Conservation (phyloP, 495 filamentous ascomycete species). For the Aspergillus taichungensis region DNA sequence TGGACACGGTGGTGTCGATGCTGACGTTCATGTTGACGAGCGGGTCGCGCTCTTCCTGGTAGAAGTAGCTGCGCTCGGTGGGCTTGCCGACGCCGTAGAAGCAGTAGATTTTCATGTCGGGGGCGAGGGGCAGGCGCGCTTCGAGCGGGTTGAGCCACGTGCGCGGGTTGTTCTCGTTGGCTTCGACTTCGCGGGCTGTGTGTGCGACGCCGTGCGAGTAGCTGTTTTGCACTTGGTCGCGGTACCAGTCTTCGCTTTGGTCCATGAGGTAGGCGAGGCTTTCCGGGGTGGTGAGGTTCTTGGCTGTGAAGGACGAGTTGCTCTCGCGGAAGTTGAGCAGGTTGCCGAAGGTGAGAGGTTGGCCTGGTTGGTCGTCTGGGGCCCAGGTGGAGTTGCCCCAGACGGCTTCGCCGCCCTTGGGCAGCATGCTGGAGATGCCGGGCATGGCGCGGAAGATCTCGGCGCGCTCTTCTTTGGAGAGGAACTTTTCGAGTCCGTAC, state of each 20-base stretch:
- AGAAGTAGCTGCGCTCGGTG: constrained; percentile 87
- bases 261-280: constrained; percentile 70
- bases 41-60: constrained; percentile 63
- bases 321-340: constrained; percentile 77
- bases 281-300: constrained; percentile 72
- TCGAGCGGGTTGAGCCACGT: constrained; percentile 98
- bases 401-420: constrained; percentile 87
- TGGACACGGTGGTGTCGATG: constrained; percentile 74
- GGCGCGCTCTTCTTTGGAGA: constrained; percentile 77
- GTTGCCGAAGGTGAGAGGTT: constrained; percentile 63
- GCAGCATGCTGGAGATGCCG: constrained; percentile 90
- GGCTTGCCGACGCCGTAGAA: constrained; percentile 93
- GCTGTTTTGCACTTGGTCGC: constrained; percentile 54
- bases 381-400: constrained; percentile 90
- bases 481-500: constrained; percentile 93
- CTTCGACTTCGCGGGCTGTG: constrained; percentile 71
- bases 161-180: constrained; percentile 67
- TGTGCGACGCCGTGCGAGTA: constrained; percentile 89
- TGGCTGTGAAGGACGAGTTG: constrained; percentile 51
- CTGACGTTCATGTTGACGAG: constrained; percentile 66
- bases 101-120: constrained; percentile 91
- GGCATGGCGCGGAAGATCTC: constrained; percentile 97
- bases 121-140: constrained; percentile 77
- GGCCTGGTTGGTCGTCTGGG: constrained; percentile 73
- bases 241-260: constrained; percentile 79